Percentiles rank a stretch among this genome's conserved stretches.
Evolutionary conservation across 352 stramenopile genomes (phyloP).

Genomic region (Aphanomyces euteiches): DNA sequence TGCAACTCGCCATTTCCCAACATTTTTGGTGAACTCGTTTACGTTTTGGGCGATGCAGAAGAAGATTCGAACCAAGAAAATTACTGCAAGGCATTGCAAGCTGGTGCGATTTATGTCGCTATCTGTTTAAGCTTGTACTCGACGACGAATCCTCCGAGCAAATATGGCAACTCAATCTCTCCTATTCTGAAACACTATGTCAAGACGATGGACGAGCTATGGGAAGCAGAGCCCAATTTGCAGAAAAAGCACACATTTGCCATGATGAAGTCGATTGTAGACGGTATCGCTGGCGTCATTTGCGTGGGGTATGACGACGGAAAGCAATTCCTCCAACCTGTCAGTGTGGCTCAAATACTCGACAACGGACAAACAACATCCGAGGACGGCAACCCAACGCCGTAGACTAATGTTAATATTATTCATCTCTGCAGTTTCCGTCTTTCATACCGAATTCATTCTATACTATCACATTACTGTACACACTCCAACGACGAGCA

Average conservation of each 20-base stretch:
- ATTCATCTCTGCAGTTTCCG: background rate
- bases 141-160: background rate
- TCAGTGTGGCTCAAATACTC: constrained; percentile 14
- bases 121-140: constrained; percentile 24
- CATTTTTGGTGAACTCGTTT: constrained; percentile 30
- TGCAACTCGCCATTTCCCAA: constrained; percentile 17
- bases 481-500: too few species aligned
- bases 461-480: too few species aligned
- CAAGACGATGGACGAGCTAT: constrained; percentile 21
- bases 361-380: background rate
- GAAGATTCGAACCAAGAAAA: constrained; percentile 27
- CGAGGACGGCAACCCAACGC: background rate
- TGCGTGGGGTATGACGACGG: constrained; percentile 23
- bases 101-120: constrained; percentile 27
- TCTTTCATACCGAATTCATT: too few species aligned
- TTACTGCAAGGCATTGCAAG: constrained; percentile 27
- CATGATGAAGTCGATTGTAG: constrained; percentile 31
- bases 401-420: constrained; percentile 17
- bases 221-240: background rate
- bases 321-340: constrained; percentile 23
- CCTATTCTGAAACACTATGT: constrained; percentile 26
- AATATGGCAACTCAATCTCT: constrained; percentile 16
- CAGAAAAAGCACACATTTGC: constrained; percentile 28
- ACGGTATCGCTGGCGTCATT: constrained; percentile 30
- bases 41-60: constrained; percentile 30